Evolutionary conservation across 2,329 filamentous ascomycete species (phyloP), one percentile per base, ranked within the genome.

Genomic region (Aureobasidium sp.): DNA sequence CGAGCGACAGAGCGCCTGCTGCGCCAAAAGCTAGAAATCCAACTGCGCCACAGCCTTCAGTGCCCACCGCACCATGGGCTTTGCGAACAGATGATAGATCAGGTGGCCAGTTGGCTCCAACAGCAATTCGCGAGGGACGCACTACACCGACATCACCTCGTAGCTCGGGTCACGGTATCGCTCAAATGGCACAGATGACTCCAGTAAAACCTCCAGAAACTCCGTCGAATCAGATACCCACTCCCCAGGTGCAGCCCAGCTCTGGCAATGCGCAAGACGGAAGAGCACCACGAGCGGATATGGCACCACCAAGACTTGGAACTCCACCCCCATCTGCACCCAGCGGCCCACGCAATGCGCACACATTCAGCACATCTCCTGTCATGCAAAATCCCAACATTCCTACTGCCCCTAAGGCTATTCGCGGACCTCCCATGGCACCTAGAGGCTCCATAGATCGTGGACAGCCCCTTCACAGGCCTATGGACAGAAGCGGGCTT

Each of bases 321-420:
- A 63, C 62, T 13, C 62, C 62, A 10, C 62, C 64, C n/a, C 64
- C 64, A n/a, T 36, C 64, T 9, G 62, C 63, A 15, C 64, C 64
- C 2, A 64, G 60, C 8, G 64, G 64, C 13, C 64, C 63, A 6
- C 62, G 59, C 20, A 55, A 44, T 34, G 27, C 46, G 26, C 64
- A 66, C 24, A 69, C 71, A 9, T 72, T 69, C 65, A 73, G 71
- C 62, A 70, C 72, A 13, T 74, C 73, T 10, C 72, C 72, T 7
- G 69, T 72, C 51, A 66, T 71, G 27, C 64, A 69, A 2, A 66
- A 65, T 43, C 67, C 70, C 10, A 67, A 62, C 7, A 68, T 75
- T 24, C 73, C 73, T 4, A 75, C 73, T 13, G 73, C 70, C 7
- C 73, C 73, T 1, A 74, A 72, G 59, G 71, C 69, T 41, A 69